phyloP scores from a whole-genome alignment of 371 early-diverging fungal species.

The Mucor velutinosus region DNA sequence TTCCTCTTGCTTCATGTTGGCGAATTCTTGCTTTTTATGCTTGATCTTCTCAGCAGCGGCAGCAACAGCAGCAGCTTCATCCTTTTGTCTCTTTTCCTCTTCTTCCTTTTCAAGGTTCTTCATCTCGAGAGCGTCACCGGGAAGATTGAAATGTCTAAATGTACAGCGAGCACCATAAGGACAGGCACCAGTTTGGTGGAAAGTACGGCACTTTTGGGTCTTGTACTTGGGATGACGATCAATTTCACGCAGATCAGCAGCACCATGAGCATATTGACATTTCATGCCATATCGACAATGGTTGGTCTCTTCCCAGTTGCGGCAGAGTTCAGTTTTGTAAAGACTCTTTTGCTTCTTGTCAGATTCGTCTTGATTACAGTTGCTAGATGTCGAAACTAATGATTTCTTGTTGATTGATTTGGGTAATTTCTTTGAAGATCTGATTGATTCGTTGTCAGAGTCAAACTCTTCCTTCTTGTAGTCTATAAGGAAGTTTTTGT shows the following conservation, averaged over 20 bases:
- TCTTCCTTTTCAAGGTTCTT: constrained; percentile 23
- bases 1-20: background rate
- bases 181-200: constrained; percentile 87
- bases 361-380: background rate
- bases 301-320: constrained; percentile 86
- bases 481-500: constrained; percentile 1
- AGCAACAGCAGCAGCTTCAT: background rate
- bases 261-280: constrained; percentile 97
- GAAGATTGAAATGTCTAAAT: constrained; percentile 77
- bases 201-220: constrained; percentile 88
- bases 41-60: background rate
- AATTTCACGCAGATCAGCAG: constrained; percentile 79
- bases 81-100: constrained; percentile 8
- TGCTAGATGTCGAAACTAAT: background rate
- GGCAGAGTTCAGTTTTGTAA: constrained; percentile 98
- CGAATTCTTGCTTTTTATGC: background rate
- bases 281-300: constrained; percentile 91
- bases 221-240: constrained; percentile 97
- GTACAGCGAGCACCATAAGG: constrained; percentile 96
- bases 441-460: constrained; percentile 2
- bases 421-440: constrained; percentile 1
- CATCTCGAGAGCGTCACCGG: constrained; percentile 25
- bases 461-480: constrained; percentile 11
- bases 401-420: constrained; percentile 5
- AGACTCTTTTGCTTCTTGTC: constrained; percentile 51